A percentile compares a stretch with the other conserved stretches of the same genome.
phyloP scores from a whole-genome alignment of 1,284 basidiomycete genomes.

The Ustilago xerochloae region DNA sequence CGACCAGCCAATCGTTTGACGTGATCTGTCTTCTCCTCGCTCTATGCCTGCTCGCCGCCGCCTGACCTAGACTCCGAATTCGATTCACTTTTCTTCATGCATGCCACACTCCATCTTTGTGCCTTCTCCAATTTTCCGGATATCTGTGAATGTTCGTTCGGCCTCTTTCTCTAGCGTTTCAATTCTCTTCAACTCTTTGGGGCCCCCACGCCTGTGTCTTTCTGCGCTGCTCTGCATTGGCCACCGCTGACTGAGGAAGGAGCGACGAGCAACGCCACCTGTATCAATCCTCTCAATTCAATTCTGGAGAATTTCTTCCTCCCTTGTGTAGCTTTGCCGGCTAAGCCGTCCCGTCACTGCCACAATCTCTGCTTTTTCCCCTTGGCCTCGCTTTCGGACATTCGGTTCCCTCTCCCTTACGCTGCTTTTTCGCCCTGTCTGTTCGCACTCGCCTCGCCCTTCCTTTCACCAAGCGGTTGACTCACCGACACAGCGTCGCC shows the following conservation, averaged over 20 bases:
- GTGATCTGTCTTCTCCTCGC: background rate
- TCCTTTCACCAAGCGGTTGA: background rate
- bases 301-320: background rate
- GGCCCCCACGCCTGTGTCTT: background rate
- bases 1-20: background rate
- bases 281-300: background rate
- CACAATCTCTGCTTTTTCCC: background rate
- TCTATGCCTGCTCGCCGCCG: background rate
- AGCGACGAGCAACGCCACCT: constrained; percentile 1
- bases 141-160: too few species aligned
- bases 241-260: constrained; percentile 10
- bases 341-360: constrained; percentile 10
- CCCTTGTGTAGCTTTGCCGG: background rate
- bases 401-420: background rate
- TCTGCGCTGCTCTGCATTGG: background rate
- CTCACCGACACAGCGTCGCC: constrained; percentile 9
- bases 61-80: too few species aligned
- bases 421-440: background rate
- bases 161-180: background rate
- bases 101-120: too few species aligned
- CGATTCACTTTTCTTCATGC: background rate
- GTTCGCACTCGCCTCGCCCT: background rate
- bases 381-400: background rate
- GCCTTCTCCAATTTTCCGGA: background rate
- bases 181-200: background rate